phyloP scores from a whole-genome alignment of 1,139 yeast species.

The Suhomyces coccinellae region DNA sequence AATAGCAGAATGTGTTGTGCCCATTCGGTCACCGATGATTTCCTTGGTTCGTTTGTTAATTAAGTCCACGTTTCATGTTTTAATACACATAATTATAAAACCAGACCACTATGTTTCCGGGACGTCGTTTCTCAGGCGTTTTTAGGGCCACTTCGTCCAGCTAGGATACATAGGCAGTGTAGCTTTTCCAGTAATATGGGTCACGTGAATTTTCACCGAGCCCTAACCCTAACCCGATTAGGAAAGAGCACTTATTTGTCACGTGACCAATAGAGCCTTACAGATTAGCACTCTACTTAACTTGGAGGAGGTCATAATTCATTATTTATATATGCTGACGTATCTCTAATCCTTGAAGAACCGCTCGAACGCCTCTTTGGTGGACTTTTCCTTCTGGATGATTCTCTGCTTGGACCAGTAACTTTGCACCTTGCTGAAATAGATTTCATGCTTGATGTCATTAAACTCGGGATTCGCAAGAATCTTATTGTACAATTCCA shows the following conservation, averaged over 20 bases:
- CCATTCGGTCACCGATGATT: constrained; percentile 6
- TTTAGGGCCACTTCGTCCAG: no score
- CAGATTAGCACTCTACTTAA: no score
- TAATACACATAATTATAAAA: constrained; percentile 15
- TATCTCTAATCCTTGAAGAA: constrained; percentile 14
- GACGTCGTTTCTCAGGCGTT: not conserved
- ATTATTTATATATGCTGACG: constrained; percentile 1
- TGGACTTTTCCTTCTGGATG: constrained; percentile 17
- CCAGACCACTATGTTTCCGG: not conserved
- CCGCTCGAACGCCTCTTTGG: constrained; percentile 21
- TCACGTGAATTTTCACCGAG: constrained; percentile 15
- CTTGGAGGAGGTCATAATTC: constrained; percentile 3
- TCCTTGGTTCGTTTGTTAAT: constrained; percentile 9
- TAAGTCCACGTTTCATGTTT: constrained; percentile 14
- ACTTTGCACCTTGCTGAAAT: constrained; percentile 22
- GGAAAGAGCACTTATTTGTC: constrained; percentile 6
- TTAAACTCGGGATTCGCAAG: constrained; percentile 14
- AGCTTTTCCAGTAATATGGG: not conserved
- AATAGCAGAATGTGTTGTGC: constrained; percentile 8
- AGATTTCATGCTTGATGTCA: constrained; percentile 17
- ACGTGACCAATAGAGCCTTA: not conserved
- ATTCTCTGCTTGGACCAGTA: constrained; percentile 23
- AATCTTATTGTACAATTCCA: constrained; percentile 19
- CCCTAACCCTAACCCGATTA: constrained; percentile 18
- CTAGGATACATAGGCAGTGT: not conserved